Evolutionary conservation across 352 stramenopile species (phyloP).

Genomic region (Halophytophthora polymorphica): DNA sequence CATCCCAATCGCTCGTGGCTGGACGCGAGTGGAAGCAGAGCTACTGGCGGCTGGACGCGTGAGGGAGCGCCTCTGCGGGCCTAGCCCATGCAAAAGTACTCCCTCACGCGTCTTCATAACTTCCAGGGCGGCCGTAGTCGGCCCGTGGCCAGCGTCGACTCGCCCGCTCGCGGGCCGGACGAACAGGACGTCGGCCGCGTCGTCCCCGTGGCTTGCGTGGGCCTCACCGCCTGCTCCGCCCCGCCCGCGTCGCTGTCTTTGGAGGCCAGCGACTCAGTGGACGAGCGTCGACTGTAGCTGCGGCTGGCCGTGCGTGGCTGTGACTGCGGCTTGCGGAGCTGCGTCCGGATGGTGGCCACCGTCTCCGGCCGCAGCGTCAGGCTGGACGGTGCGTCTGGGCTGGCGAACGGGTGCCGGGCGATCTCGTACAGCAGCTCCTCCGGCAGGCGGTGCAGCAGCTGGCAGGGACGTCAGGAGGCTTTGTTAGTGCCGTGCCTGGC

Average conservation of each 20-base stretch:
- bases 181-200: slow-evolving; percentile 13
- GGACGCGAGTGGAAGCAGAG: no score
- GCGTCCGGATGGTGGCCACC: slow-evolving; percentile 42
- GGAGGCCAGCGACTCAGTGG: slow-evolving; percentile 1
- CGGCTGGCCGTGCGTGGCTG: slow-evolving; percentile 1
- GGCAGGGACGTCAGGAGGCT: neutral
- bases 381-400: slow-evolving; percentile 51
- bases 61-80: slow-evolving; percentile 4
- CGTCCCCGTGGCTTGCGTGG: slow-evolving; percentile 2
- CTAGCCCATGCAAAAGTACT: slow-evolving; percentile 31
- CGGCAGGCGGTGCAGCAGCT: slow-evolving; percentile 84
- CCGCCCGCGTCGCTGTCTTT: slow-evolving; percentile 11
- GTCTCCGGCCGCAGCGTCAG: slow-evolving; percentile 56
- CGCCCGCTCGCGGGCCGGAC: slow-evolving; percentile 4
- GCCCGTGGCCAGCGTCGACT: slow-evolving; percentile 7
- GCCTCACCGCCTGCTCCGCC: neutral
- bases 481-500: neutral
- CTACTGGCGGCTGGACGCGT: slow-evolving; percentile 1
- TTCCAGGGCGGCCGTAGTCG: slow-evolving; percentile 27
- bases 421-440: slow-evolving; percentile 87
- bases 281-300: slow-evolving; percentile 13
- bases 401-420: slow-evolving; percentile 75
- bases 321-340: slow-evolving; percentile 34
- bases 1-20: no score
- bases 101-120: slow-evolving; percentile 33